Evolutionary conservation across 345 rosid genomes (phyloP), one percentile per base, ranked within the genome.

Genomic region (Noccaea bulbosa): DNA sequence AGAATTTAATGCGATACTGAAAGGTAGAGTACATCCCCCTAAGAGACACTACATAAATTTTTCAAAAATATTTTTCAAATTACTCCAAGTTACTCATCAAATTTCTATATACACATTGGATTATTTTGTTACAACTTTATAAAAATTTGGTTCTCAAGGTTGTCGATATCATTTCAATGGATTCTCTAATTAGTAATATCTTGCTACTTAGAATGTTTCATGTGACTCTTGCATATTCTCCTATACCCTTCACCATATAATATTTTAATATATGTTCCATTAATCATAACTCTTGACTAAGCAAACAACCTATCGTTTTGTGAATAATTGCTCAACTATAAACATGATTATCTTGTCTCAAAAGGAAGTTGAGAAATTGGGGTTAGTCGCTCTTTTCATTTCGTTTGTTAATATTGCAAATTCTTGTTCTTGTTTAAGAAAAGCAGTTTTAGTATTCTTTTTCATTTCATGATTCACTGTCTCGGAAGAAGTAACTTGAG

Each of bases 151-250:
- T 44, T 62, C 5, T 32, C 5, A 27, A 24, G 45, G 24, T 45
- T 62, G 30, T 33, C 16, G 15, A 0, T 20, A 62, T 45, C 35
- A 33, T 45, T 62, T 61, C 2, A 3, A 33, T 44, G 67, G 6
- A 27, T 30, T 67, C 11, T 41, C 30, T 51, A 27, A 11, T 20
- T 51, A 22, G 8, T 50, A 14, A 3, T 39, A 39, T 51, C n/a
- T 52, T 51, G 14, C n/a, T 53, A 52, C 61, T 40, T 8, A 40
- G 39, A 66, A 14, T 52, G 71, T 27, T 67, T 40, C 71, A 67
- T 54, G 62, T 50, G 67, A 50, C 67, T 60, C 51, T 61, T 40
- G 35, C 67, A 70, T 70, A 60, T 70, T 70, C 67, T 60, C 33
- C 6, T 27, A 39, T 15, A 16, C 7, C 16, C 22, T 49, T 39